Conservation (phyloP, 192 early-diverging fungal species). For the Coemansia asiatica region DNA sequence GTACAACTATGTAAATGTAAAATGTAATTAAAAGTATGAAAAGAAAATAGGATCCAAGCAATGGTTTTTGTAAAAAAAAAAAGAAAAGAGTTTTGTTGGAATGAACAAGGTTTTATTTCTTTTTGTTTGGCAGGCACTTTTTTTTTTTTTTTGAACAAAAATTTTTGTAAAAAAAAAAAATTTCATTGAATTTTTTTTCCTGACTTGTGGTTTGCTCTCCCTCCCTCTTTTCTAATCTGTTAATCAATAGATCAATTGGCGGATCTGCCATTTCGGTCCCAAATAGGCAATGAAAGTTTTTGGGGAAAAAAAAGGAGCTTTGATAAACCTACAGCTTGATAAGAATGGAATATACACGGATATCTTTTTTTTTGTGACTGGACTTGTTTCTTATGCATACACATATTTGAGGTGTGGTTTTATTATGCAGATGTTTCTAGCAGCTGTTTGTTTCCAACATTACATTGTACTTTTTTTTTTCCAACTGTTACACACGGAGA, state of each 20-base stretch:
- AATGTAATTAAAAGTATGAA: constrained; percentile 1
- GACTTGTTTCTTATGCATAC: too few species aligned
- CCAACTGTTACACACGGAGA: too few species aligned
- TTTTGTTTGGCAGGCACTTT: not conserved
- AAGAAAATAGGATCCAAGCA: not conserved
- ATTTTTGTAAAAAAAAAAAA: constrained; percentile 10
- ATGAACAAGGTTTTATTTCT: not conserved
- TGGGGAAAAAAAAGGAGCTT: too few species aligned
- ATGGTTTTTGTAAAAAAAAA: not conserved
- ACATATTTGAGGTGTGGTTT: too few species aligned
- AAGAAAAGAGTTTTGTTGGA: not conserved
- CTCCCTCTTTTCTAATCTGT: too few species aligned
- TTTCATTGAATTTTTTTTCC: constrained; percentile 12
- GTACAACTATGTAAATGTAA: not conserved
- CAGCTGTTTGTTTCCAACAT: too few species aligned
- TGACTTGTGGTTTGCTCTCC: not conserved
- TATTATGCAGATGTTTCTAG: too few species aligned
- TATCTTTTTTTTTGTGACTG: too few species aligned
- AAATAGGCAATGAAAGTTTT: too few species aligned
- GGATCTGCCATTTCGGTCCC: not conserved
- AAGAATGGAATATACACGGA: too few species aligned
- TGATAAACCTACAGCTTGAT: too few species aligned
- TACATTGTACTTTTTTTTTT: too few species aligned
- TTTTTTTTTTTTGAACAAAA: not conserved
- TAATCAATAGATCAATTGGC: not conserved